Evolutionary conservation across 2,329 filamentous ascomycete species (phyloP), one percentile per base, ranked within the genome.

Genomic region (Chaetomium sp.): DNA sequence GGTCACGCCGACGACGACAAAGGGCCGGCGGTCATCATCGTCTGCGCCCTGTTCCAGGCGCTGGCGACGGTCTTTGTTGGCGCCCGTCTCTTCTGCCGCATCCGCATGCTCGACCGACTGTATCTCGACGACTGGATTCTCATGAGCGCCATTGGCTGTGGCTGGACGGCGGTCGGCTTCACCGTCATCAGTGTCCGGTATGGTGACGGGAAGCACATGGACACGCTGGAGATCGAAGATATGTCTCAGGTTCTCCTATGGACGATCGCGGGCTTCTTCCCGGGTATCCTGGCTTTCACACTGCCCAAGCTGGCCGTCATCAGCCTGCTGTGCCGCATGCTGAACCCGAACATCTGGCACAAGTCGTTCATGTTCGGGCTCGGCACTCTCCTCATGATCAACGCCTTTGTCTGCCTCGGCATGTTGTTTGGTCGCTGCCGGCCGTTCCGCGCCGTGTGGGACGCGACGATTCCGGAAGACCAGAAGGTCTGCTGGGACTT

Each of bases 301-400:
- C 51, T 75, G 1, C 74, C 73, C 4, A 76, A 76, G 62, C 64
- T 75, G 8, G 72, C 72, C 37, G 72, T 74, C 41, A 68, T 74
- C 6, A 63, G 67, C 2, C 66, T 76, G 3, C 64, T 76, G 4
- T 65, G 65, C 3, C 68, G 69, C 6, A 65, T 75, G 9, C 60
- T 75, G 48, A 72, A 72, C 59, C 72, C 74, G 2, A 14, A 19
- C 8, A 35, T 47, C 1, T 6, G 2, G 5, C 48, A 55, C n/a
- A 5, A 7, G 12, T 37, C 47, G 10, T 47, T 50, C 11, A 65
- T 76, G 14, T 76, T 72, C 72, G 27, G 43, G 0, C 53, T 77
- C 32, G 67, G 66, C 1, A 60, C 61, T 4, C 37, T 65, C 5
- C 70, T 67, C 27, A 59, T 69, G 8, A 37, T 68, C 8, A 65